These are phyloP conservation scores for Salix purpurea DNA, from an alignment of 345 rosid species.

Conservation along the genomic window DNA sequence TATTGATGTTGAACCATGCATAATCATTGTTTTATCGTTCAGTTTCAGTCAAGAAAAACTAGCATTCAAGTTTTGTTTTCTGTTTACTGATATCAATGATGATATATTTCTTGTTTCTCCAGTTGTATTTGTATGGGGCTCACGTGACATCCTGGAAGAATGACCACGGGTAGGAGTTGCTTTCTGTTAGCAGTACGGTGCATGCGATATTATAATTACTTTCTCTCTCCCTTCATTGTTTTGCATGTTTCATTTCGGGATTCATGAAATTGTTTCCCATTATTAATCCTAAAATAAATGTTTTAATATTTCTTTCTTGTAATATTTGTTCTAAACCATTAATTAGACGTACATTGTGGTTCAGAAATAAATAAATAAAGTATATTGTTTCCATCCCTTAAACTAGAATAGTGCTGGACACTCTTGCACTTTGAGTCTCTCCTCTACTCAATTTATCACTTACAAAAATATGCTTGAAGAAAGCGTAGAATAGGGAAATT, in stretches of 20 bases:
- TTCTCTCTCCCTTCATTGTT: neutral
- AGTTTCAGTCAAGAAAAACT: neutral
- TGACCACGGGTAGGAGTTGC: constrained; percentile 78
- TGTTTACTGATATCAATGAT: neutral
- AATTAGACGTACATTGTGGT: neutral
- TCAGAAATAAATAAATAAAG: neutral
- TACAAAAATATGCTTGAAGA: too few species aligned
- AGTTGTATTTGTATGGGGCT: constrained; percentile 85
- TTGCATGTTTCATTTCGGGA: neutral
- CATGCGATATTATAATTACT: neutral
- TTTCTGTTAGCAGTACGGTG: constrained; percentile 74
- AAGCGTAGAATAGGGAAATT: too few species aligned
- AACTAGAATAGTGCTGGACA: neutral
- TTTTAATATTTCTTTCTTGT: too few species aligned
- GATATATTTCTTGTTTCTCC: constrained; percentile 10
- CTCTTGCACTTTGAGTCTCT: neutral
- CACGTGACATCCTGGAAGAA: constrained; percentile 97
- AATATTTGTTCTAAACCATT: too few species aligned
- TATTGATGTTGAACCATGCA: neutral
- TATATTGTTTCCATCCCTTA: neutral
- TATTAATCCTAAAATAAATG: neutral
- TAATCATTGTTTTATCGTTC: neutral
- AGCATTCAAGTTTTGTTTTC: neutral
- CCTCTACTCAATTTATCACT: neutral
- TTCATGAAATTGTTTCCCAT: neutral